These are phyloP conservation scores for Paspalum notatum DNA, from an alignment of 176 grass and related monocot genomes.

Conservation along the genomic window DNA sequence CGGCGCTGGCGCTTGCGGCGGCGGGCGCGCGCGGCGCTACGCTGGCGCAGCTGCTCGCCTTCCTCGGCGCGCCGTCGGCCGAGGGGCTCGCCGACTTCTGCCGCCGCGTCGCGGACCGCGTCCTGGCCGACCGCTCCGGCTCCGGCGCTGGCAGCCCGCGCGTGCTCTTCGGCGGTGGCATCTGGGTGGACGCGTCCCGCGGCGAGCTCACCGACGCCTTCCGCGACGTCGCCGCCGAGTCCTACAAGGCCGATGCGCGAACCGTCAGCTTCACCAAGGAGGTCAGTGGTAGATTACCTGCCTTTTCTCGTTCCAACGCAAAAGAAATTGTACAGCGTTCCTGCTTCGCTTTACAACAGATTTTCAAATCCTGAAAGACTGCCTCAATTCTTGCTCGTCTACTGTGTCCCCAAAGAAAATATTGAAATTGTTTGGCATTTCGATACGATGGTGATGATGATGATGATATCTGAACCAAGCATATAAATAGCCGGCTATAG, in stretches of 20 bases:
- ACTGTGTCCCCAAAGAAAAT: too few relatives aligned
- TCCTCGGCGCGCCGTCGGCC: constrained; percentile 10
- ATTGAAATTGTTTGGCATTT: too few relatives aligned
- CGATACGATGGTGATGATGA: too few relatives aligned
- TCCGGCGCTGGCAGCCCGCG: not conserved
- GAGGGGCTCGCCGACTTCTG: not conserved
- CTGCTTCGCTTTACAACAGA: too few relatives aligned
- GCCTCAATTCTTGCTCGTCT: too few relatives aligned
- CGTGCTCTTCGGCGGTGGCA: constrained; percentile 30
- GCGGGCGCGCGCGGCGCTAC: constrained; percentile 17
- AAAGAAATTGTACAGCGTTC: too few relatives aligned
- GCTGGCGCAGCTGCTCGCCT: constrained; percentile 14
- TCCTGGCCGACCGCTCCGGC: not conserved
- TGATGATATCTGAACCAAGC: too few relatives aligned
- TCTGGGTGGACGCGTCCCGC: not conserved
- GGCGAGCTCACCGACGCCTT: constrained; percentile 4
- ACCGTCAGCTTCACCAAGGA: not conserved
- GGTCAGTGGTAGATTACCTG: not conserved
- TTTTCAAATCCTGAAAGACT: too few relatives aligned
- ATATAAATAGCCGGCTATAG: too few relatives aligned
- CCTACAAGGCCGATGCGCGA: not conserved
- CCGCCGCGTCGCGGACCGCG: not conserved
- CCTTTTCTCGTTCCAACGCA: too few relatives aligned
- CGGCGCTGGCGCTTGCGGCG: not conserved
- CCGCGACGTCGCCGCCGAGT: constrained; percentile 8